A percentile compares a stretch with the other conserved stretches of the same genome.
phyloP scores from a whole-genome alignment of 73 alveolate species.

The Tetrahymena thermophila region DNA sequence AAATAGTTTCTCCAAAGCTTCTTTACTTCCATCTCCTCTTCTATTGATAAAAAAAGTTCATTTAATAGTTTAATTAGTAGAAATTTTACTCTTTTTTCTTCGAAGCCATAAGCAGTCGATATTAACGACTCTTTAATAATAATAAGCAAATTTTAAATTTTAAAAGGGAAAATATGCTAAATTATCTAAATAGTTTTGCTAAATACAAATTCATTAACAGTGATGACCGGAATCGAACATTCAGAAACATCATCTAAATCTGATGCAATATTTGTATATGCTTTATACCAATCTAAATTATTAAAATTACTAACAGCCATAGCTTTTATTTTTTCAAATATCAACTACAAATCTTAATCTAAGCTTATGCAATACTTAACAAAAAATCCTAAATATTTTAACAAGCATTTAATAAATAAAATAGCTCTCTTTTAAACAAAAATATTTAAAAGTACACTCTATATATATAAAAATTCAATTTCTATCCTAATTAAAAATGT shows the following conservation, averaged over 20 bases:
- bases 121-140: background rate
- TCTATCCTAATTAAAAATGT: too few relatives aligned
- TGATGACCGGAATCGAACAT: background rate
- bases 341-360: background rate
- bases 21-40: background rate
- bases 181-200: background rate
- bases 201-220: background rate
- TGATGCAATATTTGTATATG: background rate
- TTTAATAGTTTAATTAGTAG: background rate
- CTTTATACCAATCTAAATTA: background rate
- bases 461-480: too few relatives aligned
- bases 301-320: background rate
- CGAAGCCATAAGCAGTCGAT: background rate
- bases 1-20: background rate
- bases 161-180: background rate
- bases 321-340: background rate
- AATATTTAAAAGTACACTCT: too few relatives aligned
- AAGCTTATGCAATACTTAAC: background rate
- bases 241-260: background rate
- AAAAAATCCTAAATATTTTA: background rate
- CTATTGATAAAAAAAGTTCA: background rate
- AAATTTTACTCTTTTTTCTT: background rate
- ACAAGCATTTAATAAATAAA: background rate
- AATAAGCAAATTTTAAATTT: background rate
- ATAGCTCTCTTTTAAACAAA: too few relatives aligned